Evolutionary conservation across 2,329 filamentous ascomycete species (phyloP).

Genomic region (Leptographium galeiforme): DNA sequence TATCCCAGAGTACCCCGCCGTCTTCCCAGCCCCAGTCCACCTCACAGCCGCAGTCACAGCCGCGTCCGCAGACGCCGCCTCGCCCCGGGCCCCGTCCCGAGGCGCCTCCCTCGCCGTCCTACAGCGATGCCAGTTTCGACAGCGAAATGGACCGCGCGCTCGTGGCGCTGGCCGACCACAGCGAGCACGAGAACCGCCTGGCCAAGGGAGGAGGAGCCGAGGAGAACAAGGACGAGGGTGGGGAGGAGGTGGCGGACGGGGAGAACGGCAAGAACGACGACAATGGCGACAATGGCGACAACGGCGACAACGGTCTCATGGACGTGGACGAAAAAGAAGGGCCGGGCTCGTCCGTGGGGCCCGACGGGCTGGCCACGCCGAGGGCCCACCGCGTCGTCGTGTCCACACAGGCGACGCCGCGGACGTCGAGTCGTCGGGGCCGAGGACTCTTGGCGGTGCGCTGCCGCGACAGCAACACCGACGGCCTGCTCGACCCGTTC

Average conservation of each 20-base stretch:
- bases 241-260: too few relatives aligned
- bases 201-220: neutral
- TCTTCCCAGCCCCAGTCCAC: neutral
- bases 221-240: neutral
- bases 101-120: neutral
- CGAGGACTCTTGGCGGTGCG: neutral
- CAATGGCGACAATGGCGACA: too few relatives aligned
- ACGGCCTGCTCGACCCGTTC: neutral
- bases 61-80: neutral
- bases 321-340: too few relatives aligned
- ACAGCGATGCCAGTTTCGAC: constrained; percentile 9
- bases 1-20: too few relatives aligned
- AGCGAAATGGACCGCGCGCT: constrained; percentile 11
- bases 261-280: too few relatives aligned
- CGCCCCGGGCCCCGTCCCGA: neutral
- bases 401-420: neutral
- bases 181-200: neutral
- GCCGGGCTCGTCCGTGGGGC: too few relatives aligned
- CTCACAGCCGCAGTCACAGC: neutral
- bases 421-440: neutral
- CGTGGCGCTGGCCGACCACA: constrained; percentile 8
- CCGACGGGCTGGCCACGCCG: too few relatives aligned
- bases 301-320: too few relatives aligned
- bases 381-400: neutral
- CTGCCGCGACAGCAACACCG: neutral